These are phyloP conservation scores for Didymellaceae sp. DNA, from an alignment of 2,329 filamentous ascomycete species.

Conservation along the genomic window DNA sequence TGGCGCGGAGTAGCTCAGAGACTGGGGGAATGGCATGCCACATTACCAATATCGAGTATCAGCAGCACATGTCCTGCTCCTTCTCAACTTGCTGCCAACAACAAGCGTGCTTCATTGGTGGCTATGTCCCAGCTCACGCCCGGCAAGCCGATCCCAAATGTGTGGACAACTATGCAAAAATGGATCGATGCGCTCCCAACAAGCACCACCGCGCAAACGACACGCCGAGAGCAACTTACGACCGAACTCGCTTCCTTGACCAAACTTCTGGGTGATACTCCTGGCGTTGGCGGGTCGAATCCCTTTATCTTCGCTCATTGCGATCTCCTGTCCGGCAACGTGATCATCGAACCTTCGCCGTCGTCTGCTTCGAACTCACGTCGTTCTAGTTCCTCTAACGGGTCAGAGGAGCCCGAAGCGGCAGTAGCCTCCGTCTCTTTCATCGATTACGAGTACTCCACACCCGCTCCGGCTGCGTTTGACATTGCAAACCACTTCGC, in stretches of 20 bases:
- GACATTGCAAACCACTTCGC: conserved; percentile 98
- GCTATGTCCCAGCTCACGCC: conserved; percentile 57
- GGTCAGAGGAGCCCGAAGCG: conserved; percentile 38
- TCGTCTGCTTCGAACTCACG: conserved; percentile 44
- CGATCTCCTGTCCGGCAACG: conserved; percentile 94
- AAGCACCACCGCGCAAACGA: conserved; percentile 70
- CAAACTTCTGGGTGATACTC: conserved; percentile 73
- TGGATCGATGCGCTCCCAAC: conserved; percentile 89
- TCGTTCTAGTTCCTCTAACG: conserved; percentile 42
- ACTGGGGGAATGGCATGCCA: conserved; percentile 92
- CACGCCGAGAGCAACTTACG: conserved; percentile 73
- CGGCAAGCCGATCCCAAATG: conserved; percentile 77
- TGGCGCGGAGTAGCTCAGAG: conserved; percentile 83
- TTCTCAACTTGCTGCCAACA: conserved; percentile 37
- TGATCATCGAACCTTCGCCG: conserved; percentile 75
- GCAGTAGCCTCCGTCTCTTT: conserved; percentile 60
- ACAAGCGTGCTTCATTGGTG: conserved; percentile 47
- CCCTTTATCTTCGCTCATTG: conserved; percentile 93
- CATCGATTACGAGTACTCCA: conserved; percentile 98
- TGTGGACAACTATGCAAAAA: conserved; percentile 95
- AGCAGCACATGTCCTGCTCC: conserved; percentile 49
- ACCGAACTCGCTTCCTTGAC: conserved; percentile 75
- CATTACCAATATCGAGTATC: conserved; percentile 62
- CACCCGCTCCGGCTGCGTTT: conserved; percentile 91
- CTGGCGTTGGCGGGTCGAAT: conserved; percentile 72